Base-by-base conservation (phyloP, 768 basidiomycete genomes). In the Saitozyma podzolica region DNA sequence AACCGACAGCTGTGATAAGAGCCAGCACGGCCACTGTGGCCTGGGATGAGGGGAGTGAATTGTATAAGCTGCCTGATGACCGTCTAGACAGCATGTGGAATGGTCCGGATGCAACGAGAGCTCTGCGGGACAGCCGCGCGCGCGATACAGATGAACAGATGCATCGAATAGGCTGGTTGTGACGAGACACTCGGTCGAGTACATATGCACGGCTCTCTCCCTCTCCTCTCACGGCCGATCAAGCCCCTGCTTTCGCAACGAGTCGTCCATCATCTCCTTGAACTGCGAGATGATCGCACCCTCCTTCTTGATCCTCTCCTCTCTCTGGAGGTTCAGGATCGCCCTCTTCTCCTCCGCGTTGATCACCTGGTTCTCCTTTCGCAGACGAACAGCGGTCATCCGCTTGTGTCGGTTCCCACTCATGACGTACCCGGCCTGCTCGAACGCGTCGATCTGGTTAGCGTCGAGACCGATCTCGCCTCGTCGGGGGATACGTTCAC, bases 281-380 rank as follows among this genome's bases (percentile, higher is more conserved):
- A 47, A 47, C 79, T 94, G 92, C 70, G 91, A 90, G 60, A 93
- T 84, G 66, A 98, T 83, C 70, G 92, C 88, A 7, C 88, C 83
- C 81, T 99, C 96, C 72, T 92, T 85, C 81, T 94, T 87, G 80
- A 89, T 87, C 79, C 89, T 86, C 82, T 99, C 96, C 79, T 97
- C 95, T 77, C 83, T 89, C 81, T 97, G 95, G 79, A 97, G 74
- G 81, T 96, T 95, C 77, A 98, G 77, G 62, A 98, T 94, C 42
- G 92, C 91, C 41, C 96, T 82, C 84, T 98, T 98, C 84, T 99
- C 96, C 81, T 98, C 96, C 1, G 95, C 93, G 72, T 89, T 91
- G 77, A 99, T 99, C 66, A 98, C 94, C 81, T 99, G 96, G 82
- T 99, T 97, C 83, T 99, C 96, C 84, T 98, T 98, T 76, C 95